Evolutionary conservation across 1,284 basidiomycete genomes (phyloP).

Genomic region (Sanghuangporus sanghuang): DNA sequence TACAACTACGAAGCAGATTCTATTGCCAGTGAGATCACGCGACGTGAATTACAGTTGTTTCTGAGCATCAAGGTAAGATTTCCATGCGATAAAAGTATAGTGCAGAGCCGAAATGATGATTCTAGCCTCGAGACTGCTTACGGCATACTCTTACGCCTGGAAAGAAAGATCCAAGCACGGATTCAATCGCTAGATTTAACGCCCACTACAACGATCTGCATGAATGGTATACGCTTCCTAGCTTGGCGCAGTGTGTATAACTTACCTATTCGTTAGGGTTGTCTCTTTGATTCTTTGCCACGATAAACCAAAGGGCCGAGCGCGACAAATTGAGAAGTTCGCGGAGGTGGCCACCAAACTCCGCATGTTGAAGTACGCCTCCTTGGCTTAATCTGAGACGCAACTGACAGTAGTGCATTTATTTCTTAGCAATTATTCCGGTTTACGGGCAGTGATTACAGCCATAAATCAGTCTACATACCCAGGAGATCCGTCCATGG

Average conservation of each 20-base stretch:
- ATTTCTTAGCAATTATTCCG: conserved; percentile 70
- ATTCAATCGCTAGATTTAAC: conserved; percentile 66
- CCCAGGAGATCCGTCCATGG: conserved; percentile 65
- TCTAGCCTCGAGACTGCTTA: conserved; percentile 76
- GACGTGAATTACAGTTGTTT: conserved; percentile 57
- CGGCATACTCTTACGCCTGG: conserved; percentile 64
- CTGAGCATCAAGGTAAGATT: conserved; percentile 60
- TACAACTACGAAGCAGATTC: conserved; percentile 44
- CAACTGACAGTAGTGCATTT: background rate
- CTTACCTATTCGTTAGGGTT: conserved; percentile 42
- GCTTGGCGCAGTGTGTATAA: background rate
- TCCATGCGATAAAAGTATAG: conserved; percentile 1
- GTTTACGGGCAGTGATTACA: conserved; percentile 72
- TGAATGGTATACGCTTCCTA: conserved; percentile 53
- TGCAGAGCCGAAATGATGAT: conserved; percentile 10
- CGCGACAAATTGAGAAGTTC: conserved; percentile 71
- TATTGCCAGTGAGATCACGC: conserved; percentile 75
- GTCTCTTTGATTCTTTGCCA: conserved; percentile 75
- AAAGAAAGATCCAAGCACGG: conserved; percentile 54
- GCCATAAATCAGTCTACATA: conserved; percentile 76
- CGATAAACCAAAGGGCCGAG: conserved; percentile 59
- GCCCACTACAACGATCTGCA: conserved; percentile 70
- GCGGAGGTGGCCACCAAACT: conserved; percentile 69
- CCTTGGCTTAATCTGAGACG: too few relatives aligned
- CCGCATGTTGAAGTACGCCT: conserved; percentile 32